Evolutionary conservation across 495 filamentous ascomycete genomes (phyloP).

Genomic region (Aspergillus heteromorphus): DNA sequence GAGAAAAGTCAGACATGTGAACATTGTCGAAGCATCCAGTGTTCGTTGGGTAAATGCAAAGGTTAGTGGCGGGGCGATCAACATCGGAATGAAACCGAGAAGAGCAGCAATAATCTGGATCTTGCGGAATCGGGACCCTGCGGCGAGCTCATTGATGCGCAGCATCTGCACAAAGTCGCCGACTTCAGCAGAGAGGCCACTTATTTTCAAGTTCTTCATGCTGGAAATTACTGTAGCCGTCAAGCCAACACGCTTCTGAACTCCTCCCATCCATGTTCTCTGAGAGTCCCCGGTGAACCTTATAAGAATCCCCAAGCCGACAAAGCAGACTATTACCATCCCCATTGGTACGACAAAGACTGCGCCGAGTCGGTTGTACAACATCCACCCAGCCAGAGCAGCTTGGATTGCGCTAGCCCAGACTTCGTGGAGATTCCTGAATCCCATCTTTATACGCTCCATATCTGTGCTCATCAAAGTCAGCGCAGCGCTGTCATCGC

Average conservation of each 20-base stretch:
- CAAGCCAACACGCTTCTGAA: constrained; percentile 20
- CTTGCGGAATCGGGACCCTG: constrained; percentile 27
- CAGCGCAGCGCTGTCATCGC: constrained; percentile 39
- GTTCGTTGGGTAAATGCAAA: constrained; percentile 11
- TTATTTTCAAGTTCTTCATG: constrained; percentile 46
- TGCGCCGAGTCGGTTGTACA: constrained; percentile 46
- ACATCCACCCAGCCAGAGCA: constrained; percentile 42
- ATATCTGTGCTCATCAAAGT: constrained; percentile 55
- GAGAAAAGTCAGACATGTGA: constrained; percentile 17
- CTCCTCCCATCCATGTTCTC: constrained; percentile 13
- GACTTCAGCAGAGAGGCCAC: constrained; percentile 29
- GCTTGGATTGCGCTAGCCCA: constrained; percentile 51
- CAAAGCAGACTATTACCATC: constrained; percentile 19
- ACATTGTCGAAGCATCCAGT: constrained; percentile 9
- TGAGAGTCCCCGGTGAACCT: constrained; percentile 15
- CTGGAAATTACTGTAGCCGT: constrained; percentile 32
- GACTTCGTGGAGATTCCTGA: constrained; percentile 35
- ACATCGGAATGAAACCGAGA: constrained; percentile 8
- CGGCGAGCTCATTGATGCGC: constrained; percentile 35
- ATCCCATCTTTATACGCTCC: constrained; percentile 34
- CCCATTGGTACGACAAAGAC: constrained; percentile 35
- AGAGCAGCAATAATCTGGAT: constrained; percentile 15
- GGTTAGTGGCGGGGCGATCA: constrained; percentile 7
- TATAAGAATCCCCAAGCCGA: constrained; percentile 16
- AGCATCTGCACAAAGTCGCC: constrained; percentile 32